These are phyloP conservation scores for Cyberlindnera mississippiensis DNA, from an alignment of 805 yeast species.

Conservation along the genomic window DNA sequence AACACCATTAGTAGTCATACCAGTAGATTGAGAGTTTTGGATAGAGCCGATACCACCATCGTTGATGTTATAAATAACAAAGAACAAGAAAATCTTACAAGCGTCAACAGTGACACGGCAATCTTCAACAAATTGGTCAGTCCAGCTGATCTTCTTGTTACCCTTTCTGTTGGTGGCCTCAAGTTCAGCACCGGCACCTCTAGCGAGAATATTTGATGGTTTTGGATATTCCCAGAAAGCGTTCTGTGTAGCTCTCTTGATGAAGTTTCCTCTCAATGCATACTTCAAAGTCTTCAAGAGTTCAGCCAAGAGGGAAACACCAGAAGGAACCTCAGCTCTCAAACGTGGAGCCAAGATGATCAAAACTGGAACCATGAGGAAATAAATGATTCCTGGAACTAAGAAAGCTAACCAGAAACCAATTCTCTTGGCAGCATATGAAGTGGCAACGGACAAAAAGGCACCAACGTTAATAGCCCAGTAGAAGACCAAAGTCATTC, in stretches of 20 bases:
- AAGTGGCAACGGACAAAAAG: slow-evolving; percentile 70
- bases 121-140: slow-evolving; percentile 70
- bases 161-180: slow-evolving; percentile 25
- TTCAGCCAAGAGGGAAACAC: slow-evolving; percentile 41
- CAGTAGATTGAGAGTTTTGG: slow-evolving; percentile 52
- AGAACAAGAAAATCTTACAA: slow-evolving; percentile 68
- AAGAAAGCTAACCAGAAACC: slow-evolving; percentile 77
- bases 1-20: slow-evolving; percentile 69
- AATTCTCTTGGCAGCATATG: slow-evolving; percentile 59
- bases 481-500: slow-evolving; percentile 73
- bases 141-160: slow-evolving; percentile 42
- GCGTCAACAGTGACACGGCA: slow-evolving; percentile 61
- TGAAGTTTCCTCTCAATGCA: slow-evolving; percentile 40
- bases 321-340: slow-evolving; percentile 28
- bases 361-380: slow-evolving; percentile 48
- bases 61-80: slow-evolving; percentile 71
- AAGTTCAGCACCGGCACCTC: slow-evolving; percentile 27
- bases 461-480: slow-evolving; percentile 75
- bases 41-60: slow-evolving; percentile 57
- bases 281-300: slow-evolving; percentile 38
- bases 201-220: slow-evolving; percentile 49
- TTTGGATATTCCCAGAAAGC: slow-evolving; percentile 53
- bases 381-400: slow-evolving; percentile 60
- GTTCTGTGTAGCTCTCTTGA: slow-evolving; percentile 37
- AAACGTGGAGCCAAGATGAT: slow-evolving; percentile 28